Base-by-base conservation (phyloP, 2,329 filamentous ascomycete species). In the Xylariaceae sp. region DNA sequence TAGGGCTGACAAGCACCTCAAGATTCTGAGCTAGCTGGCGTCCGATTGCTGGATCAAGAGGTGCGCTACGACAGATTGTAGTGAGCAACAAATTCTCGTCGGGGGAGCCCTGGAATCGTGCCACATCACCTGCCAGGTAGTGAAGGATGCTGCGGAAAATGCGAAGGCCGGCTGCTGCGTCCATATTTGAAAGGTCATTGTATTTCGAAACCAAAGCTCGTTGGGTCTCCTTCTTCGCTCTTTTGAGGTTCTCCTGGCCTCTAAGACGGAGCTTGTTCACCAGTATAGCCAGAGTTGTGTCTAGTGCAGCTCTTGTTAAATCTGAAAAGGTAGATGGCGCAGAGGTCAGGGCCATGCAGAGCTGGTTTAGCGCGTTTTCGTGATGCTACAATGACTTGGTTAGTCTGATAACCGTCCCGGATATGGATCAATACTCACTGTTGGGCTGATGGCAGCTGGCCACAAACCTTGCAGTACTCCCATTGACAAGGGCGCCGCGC, bases 111-210 rank as follows among this genome's bases (percentile, higher is more conserved):
- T 47, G 42, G 31, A 58, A 59, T n/a, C 55, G 50, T n/a, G 50
- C 48, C 32, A 59, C 40, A 36, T 62, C 56, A 6, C 60, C 60
- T 11, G 58, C 58, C 19, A 63, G 47, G 42, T 56, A 62, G 19
- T 56, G 42, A 13, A 63, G 44, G n/a, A 56, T 30, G 22, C 55
- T 59, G 13, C 54, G 50, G 39, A 60, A 56, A 18, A 55, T 47
- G n/a, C 32, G 45, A 19, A 57, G 24, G 3, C 35, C 38, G 3
- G 22, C 35, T 15, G 39, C 9, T 7, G 35, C 26, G 32, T 52
- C 35, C 19, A 6, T 18, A 35, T 8, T 36, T 32, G 19, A 17
- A 19, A 3, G 16, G 22, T 7, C 9, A 3, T 12, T 39, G 17
- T 53, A 24, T 2, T 11, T 43, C 12, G 19, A 19, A 3, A 49